Conservation (phyloP, 352 stramenopile species). For the Pythium oligandrum region DNA sequence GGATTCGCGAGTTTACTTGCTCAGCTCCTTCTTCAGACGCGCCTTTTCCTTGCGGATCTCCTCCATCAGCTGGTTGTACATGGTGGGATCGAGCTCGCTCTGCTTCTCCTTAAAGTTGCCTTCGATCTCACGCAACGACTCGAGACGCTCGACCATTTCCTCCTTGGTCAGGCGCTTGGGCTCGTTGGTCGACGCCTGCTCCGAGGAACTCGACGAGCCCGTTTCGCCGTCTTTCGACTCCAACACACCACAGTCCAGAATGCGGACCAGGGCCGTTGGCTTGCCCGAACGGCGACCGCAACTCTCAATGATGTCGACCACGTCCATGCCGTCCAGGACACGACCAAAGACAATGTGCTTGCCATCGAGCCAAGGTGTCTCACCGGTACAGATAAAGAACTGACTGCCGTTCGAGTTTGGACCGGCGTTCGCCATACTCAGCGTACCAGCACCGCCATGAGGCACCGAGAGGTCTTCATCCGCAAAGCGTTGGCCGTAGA, state of each 20-base stretch:
- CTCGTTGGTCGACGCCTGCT: constrained; percentile 2
- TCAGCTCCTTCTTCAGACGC: constrained; percentile 55
- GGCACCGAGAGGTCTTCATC: constrained; percentile 88
- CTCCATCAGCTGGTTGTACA: constrained; percentile 60
- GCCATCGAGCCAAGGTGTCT: constrained; percentile 95
- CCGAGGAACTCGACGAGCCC: not conserved
- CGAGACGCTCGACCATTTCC: constrained; percentile 59
- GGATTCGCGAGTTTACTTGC: not conserved
- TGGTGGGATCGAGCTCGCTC: constrained; percentile 44
- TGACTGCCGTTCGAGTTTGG: constrained; percentile 92
- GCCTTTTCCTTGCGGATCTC: constrained; percentile 69
- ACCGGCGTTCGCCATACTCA: constrained; percentile 88
- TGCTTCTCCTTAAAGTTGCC: constrained; percentile 52
- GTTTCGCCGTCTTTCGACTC: constrained; percentile 9
- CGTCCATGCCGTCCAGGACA: constrained; percentile 86
- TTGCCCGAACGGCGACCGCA: constrained; percentile 82
- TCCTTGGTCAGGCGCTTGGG: constrained; percentile 37
- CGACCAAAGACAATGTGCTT: constrained; percentile 96
- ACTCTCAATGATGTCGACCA: constrained; percentile 88
- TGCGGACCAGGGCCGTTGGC: constrained; percentile 81
- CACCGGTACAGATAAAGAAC: constrained; percentile 95
- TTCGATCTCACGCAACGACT: constrained; percentile 59
- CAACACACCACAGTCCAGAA: constrained; percentile 86
- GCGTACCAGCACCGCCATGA: constrained; percentile 62
- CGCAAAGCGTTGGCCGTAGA: constrained; percentile 91